Evolutionary conservation across 139 green algal species (phyloP).

Genomic region (Ostreobium quekettii): DNA sequence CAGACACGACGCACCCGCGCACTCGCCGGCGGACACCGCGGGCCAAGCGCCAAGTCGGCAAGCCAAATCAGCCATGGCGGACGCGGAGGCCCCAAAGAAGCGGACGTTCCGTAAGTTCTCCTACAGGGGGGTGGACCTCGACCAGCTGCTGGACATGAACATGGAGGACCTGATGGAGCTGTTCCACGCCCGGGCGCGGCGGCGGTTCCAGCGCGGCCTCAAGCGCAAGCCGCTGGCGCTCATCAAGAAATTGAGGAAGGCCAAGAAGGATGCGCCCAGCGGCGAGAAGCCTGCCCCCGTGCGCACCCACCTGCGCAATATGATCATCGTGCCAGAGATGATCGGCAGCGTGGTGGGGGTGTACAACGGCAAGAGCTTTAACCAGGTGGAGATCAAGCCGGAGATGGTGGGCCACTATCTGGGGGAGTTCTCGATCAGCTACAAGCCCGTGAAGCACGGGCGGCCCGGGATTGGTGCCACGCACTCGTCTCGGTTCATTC

Average conservation of each 20-base stretch:
- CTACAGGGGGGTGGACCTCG: conserved; percentile 91
- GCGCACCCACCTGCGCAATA: conserved; percentile 97
- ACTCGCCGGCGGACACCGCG: too few species aligned
- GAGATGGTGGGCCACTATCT: conserved; percentile 99
- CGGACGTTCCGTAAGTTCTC: conserved; percentile 86
- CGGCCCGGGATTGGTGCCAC: conserved; percentile 92
- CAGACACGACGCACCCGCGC: too few species aligned
- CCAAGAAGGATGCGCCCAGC: conserved; percentile 58
- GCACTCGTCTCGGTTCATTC: conserved; percentile 96
- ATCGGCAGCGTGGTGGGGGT: conserved; percentile 95
- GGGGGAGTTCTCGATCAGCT: conserved; percentile 98
- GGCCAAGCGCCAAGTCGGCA: too few species aligned
- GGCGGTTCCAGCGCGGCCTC: conserved; percentile 84
- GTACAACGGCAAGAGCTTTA: conserved; percentile 99
- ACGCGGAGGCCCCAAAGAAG: conserved; percentile 53
- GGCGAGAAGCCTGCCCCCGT: conserved; percentile 97
- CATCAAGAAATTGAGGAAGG: conserved; percentile 97
- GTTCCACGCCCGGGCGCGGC: conserved; percentile 53
- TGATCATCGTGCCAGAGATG: conserved; percentile 99
- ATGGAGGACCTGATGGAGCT: conserved; percentile 83
- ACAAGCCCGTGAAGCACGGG: conserved; percentile 98
- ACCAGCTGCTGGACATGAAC: conserved; percentile 95
- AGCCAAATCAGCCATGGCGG: too few species aligned
- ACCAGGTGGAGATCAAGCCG: conserved; percentile 92
- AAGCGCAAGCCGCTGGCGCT: conserved; percentile 92